Conservation (phyloP, 768 basidiomycete genomes). For the Pisolithus albus region DNA sequence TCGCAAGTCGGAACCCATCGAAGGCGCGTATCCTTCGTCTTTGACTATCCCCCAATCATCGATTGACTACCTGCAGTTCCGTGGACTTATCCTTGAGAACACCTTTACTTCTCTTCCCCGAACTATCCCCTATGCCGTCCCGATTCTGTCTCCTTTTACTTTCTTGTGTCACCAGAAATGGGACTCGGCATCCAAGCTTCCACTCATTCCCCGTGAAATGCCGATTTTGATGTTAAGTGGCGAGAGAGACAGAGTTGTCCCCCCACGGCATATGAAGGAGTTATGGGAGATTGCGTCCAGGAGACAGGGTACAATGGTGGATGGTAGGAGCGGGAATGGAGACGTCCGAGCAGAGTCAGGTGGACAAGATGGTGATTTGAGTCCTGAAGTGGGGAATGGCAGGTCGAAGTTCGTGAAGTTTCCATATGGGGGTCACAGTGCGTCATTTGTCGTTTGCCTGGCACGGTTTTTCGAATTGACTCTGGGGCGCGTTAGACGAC, state of each 20-base stretch:
- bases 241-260: constrained; percentile 46
- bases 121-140: constrained; percentile 77
- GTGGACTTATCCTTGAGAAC: constrained; percentile 84
- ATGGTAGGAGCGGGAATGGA: not conserved
- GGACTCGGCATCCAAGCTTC: constrained; percentile 68
- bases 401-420: constrained; percentile 53
- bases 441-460: constrained; percentile 11
- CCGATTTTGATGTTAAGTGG: constrained; percentile 86
- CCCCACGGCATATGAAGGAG: constrained; percentile 49
- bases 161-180: constrained; percentile 85
- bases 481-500: constrained; percentile 33
- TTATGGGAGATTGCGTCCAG: constrained; percentile 57
- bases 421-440: constrained; percentile 49
- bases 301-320: constrained; percentile 32
- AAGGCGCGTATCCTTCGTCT: constrained; percentile 35
- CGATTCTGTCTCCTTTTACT: constrained; percentile 62
- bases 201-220: constrained; percentile 51
- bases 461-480: not conserved
- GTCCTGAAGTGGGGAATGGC: constrained; percentile 44
- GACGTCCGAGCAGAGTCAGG: not conserved
- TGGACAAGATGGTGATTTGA: constrained; percentile 21
- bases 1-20: constrained; percentile 69
- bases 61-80: constrained; percentile 40
- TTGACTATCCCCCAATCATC: not conserved
- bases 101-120: constrained; percentile 83